These are phyloP conservation scores for Amyloporia xantha DNA, from an alignment of 768 basidiomycete genomes.

Conservation along the genomic window DNA sequence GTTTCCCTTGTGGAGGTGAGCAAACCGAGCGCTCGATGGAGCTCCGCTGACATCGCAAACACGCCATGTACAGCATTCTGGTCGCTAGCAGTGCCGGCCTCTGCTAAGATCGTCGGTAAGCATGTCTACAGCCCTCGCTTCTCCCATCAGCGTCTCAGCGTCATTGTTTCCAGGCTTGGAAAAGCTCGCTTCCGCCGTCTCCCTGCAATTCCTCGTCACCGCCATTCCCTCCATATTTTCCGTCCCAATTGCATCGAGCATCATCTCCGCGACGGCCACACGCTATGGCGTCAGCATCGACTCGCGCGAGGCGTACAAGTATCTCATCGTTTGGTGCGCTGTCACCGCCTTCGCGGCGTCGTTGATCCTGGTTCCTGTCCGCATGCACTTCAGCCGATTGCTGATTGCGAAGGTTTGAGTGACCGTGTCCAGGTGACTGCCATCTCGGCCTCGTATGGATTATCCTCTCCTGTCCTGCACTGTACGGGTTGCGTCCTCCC, in stretches of 20 bases:
- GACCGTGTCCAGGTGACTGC: no score
- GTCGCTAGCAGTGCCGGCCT: not conserved
- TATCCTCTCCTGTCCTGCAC: no score
- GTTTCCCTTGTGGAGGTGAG: not conserved
- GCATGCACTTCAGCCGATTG: not conserved
- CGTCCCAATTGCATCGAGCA: not conserved
- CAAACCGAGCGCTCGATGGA: not conserved
- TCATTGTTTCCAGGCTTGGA: not conserved
- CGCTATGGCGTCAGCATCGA: not conserved
- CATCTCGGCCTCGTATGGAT: no score
- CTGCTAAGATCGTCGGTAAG: slow-evolving; percentile 1
- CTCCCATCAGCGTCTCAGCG: no score
- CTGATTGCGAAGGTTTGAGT: not conserved
- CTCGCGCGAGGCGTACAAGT: not conserved
- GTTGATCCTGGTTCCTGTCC: not conserved
- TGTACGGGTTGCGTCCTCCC: no score
- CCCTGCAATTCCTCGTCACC: not conserved
- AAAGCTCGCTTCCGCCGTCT: not conserved
- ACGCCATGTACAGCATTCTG: not conserved
- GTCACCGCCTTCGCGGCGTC: not conserved
- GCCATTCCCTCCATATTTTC: not conserved
- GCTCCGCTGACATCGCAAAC: no score
- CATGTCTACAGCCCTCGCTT: no score
- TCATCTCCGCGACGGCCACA: not conserved
- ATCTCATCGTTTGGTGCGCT: not conserved